Conservation (phyloP, 495 filamentous ascomycete genomes). For the Talaromyces borbonicus region DNA sequence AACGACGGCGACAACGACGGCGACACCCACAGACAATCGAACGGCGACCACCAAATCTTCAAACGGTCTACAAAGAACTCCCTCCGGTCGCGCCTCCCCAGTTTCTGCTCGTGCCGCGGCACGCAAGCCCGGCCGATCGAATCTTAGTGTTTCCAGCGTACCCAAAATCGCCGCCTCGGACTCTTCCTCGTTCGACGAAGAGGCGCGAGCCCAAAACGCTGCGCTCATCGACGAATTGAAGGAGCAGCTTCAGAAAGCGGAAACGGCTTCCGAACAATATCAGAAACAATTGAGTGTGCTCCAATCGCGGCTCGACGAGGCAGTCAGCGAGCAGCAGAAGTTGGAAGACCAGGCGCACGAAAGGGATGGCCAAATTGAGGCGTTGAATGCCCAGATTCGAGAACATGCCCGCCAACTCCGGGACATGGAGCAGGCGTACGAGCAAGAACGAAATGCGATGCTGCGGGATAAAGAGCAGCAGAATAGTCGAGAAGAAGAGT, state of each 20-base stretch:
- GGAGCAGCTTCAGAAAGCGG: slow-evolving; percentile 68
- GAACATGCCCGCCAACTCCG: slow-evolving; percentile 70
- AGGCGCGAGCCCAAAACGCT: slow-evolving; percentile 59
- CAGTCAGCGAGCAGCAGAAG: slow-evolving; percentile 68
- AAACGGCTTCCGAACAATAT: slow-evolving; percentile 67
- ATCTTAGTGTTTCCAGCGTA: slow-evolving; percentile 48
- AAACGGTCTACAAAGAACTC: slow-evolving; percentile 32
- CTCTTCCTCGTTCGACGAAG: slow-evolving; percentile 43
- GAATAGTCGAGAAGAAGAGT: slow-evolving; percentile 70
- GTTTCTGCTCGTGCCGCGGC: slow-evolving; percentile 60
- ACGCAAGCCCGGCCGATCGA: slow-evolving; percentile 49
- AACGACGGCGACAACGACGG: too few relatives aligned
- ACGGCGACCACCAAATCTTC: slow-evolving; percentile 19
- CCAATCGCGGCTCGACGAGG: slow-evolving; percentile 79
- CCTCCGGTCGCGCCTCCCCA: slow-evolving; percentile 38
- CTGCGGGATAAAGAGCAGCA: slow-evolving; percentile 87
- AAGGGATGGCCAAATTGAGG: slow-evolving; percentile 68
- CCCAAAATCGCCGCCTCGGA: slow-evolving; percentile 45
- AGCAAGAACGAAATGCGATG: slow-evolving; percentile 77
- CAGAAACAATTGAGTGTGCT: slow-evolving; percentile 76
- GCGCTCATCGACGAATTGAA: slow-evolving; percentile 79
- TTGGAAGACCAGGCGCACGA: slow-evolving; percentile 80
- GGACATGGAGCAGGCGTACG: slow-evolving; percentile 83
- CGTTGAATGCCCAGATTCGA: slow-evolving; percentile 67
- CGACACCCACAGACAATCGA: too few relatives aligned